phyloP scores from a whole-genome alignment of 1,139 yeast genomes.

The Magnusiomyces ingens region DNA sequence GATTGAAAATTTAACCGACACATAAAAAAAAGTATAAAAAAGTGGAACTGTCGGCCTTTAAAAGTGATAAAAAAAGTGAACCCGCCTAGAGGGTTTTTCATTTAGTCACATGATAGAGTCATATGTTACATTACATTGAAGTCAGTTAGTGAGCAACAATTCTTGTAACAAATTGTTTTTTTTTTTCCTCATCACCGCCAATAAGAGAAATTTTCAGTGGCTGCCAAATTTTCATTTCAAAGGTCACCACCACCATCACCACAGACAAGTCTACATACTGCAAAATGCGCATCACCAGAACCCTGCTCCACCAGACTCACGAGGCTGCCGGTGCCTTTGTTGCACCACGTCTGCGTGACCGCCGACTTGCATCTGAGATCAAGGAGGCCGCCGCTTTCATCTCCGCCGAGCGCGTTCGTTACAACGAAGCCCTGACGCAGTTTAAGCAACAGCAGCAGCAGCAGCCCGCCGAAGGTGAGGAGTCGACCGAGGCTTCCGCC shows the following conservation, averaged over 20 bases:
- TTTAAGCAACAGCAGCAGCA: slow-evolving; percentile 11
- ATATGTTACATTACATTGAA: too few relatives aligned
- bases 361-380: slow-evolving; percentile 9
- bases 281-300: not conserved
- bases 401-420: slow-evolving; percentile 6
- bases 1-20: too few relatives aligned
- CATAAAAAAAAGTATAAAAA: too few relatives aligned
- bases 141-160: too few relatives aligned
- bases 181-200: not conserved
- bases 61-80: too few relatives aligned
- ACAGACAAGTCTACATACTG: not conserved
- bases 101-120: too few relatives aligned
- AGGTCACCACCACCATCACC: not conserved
- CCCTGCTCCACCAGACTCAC: too few relatives aligned
- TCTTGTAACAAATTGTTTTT: not conserved
- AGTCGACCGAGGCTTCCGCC: not conserved
- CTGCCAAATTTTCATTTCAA: not conserved
- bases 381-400: slow-evolving; percentile 8
- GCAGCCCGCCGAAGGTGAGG: slow-evolving; percentile 12
- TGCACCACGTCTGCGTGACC: slow-evolving; percentile 15
- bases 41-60: too few relatives aligned
- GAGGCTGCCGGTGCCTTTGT: not conserved
- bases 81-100: too few relatives aligned
- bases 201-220: not conserved
- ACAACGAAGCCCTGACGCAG: not conserved